A percentile compares a stretch with the other conserved stretches of the same genome.
These are phyloP conservation scores for Excoecaria cochinchinensis DNA, from an alignment of 345 rosid species.

Conservation along the genomic window DNA sequence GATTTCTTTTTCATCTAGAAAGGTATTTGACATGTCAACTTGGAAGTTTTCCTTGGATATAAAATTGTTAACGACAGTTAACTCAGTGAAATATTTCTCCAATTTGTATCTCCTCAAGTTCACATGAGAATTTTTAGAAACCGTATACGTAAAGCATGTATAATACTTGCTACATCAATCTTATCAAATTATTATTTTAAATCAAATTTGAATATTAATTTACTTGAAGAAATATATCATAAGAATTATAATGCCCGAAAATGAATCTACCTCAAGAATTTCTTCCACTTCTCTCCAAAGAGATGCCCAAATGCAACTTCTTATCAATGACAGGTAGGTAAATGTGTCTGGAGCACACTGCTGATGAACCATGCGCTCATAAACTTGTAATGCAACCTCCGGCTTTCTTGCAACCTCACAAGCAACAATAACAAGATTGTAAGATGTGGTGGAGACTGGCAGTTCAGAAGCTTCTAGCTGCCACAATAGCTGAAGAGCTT, in stretches of 20 bases:
- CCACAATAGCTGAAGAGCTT: constrained; percentile 73
- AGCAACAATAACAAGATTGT: constrained; percentile 62
- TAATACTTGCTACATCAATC: neutral
- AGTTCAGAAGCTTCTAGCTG: constrained; percentile 61
- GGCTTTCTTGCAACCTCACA: constrained; percentile 75
- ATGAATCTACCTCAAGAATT: constrained; percentile 50
- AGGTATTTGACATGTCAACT: neutral
- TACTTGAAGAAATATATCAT: constrained; percentile 1
- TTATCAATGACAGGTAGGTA: constrained; percentile 59
- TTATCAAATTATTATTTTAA: neutral
- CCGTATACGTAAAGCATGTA: neutral
- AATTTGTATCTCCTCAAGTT: neutral
- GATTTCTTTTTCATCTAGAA: neutral
- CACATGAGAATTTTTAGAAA: neutral
- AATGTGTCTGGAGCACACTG: constrained; percentile 56
- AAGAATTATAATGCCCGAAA: neutral
- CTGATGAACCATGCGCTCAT: constrained; percentile 62
- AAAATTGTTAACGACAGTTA: neutral
- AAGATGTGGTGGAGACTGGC: constrained; percentile 48
- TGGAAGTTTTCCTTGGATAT: neutral
- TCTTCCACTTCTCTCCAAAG: constrained; percentile 66
- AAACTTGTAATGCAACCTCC: constrained; percentile 65
- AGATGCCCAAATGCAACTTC: constrained; percentile 82
- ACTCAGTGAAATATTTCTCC: neutral
- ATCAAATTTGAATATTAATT: neutral